Evolutionary conservation across 768 basidiomycete species (phyloP), one percentile per base, ranked within the genome.

Genomic region (Boletus bicolor): DNA sequence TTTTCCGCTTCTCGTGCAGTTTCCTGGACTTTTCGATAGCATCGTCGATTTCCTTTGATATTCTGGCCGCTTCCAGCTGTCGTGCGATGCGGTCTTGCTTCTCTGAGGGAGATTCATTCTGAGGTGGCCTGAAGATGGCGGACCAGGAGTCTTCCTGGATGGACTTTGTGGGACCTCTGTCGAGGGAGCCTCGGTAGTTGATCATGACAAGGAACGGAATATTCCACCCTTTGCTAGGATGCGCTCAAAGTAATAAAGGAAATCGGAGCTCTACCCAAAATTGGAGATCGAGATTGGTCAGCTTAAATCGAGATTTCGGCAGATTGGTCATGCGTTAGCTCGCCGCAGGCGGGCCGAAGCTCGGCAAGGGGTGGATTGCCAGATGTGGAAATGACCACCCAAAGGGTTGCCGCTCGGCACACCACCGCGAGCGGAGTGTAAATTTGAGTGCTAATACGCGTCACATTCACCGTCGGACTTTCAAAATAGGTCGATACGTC

Each of bases 31-130:
- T 59, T 54, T 72, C 61, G 53, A 72, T 72, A 0, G 51, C 57
- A 30, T 72, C 68, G 44, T 70, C 68, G n/a, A 70, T 70, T 19
- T 70, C 68, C 0, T 44, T 54, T 0, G 68, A 70, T 15, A 72
- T 35, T 1, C 64, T 34, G 0, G 59, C n/a, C 0, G 68, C 68
- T 4, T 70, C 68, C 1, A 66, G 68, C 17, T 72, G 68, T 0
- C 43, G 45, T 0, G 47, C 52, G 26, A 72, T 49, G 17, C 68
- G 56, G 0, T 37, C 30, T 0, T 41, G 49, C 7, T 24, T 61
- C 0, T 70, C 65, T 0, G 44, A 14, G 0, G 0, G 4, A 0
- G 61, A 49, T 4, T 70, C 68, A 26, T 65, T 47, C 0, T 15
- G 8, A 0, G 68, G 55, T 0, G 70, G 68, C 11, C n/a, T 48